Conservation (phyloP, 1,284 basidiomycete species). For the Bondarzewia mesenterica region DNA sequence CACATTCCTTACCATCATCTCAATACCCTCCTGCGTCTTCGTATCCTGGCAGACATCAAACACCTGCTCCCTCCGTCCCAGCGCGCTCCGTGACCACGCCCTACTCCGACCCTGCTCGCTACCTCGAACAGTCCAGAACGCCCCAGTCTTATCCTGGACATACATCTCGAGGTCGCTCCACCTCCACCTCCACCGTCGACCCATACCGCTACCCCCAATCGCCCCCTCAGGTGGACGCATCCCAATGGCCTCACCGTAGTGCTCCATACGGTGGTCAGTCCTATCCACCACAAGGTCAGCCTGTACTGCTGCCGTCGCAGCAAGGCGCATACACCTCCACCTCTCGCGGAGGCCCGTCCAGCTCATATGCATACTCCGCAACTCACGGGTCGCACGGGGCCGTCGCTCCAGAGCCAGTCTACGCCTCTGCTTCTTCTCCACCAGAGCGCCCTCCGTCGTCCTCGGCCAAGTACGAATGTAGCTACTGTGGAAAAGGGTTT, state of each 20-base stretch:
- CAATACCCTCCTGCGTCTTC: background rate
- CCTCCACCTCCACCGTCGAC: background rate
- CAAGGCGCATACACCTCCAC: background rate
- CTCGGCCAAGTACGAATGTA: conserved; percentile 61
- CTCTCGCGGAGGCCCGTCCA: background rate
- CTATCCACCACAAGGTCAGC: conserved; percentile 1
- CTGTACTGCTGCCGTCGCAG: background rate
- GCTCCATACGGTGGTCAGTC: background rate
- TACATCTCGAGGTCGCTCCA: background rate
- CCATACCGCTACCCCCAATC: background rate
- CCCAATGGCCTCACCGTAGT: background rate
- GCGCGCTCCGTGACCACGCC: conserved; percentile 2
- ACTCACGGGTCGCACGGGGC: background rate
- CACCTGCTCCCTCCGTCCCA: background rate
- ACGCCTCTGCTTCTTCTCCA: background rate
- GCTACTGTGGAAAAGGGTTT: conserved; percentile 73
- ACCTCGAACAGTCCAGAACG: background rate
- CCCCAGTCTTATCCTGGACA: background rate
- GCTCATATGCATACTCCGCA: background rate
- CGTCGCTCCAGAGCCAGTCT: background rate
- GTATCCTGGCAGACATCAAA: background rate
- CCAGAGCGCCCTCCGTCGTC: conserved; percentile 3
- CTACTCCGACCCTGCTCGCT: background rate
- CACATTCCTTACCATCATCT: background rate
- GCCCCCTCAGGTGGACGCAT: background rate